Conservation (phyloP, 345 rosid species). For the Gossypium australe region DNA sequence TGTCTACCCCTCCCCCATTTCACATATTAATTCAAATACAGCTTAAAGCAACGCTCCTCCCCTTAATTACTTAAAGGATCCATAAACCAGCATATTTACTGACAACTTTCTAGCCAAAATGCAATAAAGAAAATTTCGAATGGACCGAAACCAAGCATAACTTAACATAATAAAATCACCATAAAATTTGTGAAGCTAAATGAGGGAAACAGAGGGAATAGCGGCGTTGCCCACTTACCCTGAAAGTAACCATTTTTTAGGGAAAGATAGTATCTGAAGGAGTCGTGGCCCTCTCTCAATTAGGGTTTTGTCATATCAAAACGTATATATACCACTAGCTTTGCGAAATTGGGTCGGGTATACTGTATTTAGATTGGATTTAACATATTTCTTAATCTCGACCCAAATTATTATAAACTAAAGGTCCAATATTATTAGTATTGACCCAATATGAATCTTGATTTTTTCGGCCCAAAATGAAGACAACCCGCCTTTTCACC, state of each 20-base stretch:
- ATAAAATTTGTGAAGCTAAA: background rate
- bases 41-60: background rate
- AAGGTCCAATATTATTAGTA: background rate
- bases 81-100: background rate
- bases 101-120: background rate
- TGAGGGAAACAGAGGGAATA: background rate
- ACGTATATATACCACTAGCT: background rate
- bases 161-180: background rate
- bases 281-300: background rate
- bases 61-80: background rate
- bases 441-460: background rate
- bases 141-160: background rate
- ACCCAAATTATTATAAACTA: background rate
- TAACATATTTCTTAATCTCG: background rate
- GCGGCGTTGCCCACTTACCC: constrained; percentile 20
- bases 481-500: too few relatives aligned
- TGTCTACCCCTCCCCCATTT: background rate
- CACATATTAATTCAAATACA: background rate
- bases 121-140: background rate
- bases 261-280: background rate
- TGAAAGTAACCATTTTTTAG: constrained; percentile 32
- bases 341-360: background rate
- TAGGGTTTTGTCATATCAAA: constrained; percentile 15
- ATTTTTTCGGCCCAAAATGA: background rate
- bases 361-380: background rate